These are phyloP conservation scores for Metschnikowia kunwiensis DNA, from an alignment of 805 yeast genomes.

Conservation along the genomic window DNA sequence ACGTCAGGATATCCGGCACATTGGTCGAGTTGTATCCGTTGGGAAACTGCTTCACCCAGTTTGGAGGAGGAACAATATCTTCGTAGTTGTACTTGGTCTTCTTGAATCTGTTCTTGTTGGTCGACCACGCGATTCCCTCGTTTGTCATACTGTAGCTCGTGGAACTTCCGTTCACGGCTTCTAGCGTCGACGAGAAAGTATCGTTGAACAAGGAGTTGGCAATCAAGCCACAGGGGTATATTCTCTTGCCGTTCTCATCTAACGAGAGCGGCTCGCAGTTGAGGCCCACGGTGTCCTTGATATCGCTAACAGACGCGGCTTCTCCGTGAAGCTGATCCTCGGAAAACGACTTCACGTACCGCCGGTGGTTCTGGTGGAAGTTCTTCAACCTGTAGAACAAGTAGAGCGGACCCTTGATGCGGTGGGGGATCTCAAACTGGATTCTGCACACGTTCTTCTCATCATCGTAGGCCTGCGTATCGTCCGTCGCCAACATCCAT, in stretches of 20 bases:
- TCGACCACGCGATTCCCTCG: conserved; percentile 41
- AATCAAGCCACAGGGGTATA: conserved; percentile 81
- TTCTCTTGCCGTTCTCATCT: conserved; percentile 44
- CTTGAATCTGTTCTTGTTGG: conserved; percentile 38
- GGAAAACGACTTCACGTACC: conserved; percentile 42
- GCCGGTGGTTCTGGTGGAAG: conserved; percentile 43
- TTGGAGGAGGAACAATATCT: conserved; percentile 45
- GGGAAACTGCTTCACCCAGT: conserved; percentile 43
- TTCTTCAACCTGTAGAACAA: conserved; percentile 40
- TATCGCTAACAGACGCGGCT: conserved; percentile 31
- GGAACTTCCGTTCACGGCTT: conserved; percentile 37
- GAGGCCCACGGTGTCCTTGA: conserved; percentile 43
- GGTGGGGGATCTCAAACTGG: conserved; percentile 37
- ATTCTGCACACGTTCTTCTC: conserved; percentile 46
- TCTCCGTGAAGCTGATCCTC: conserved; percentile 44
- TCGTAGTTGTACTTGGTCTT: conserved; percentile 38
- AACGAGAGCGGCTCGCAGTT: conserved; percentile 43
- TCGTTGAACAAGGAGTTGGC: conserved; percentile 81
- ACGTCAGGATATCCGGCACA: conserved; percentile 41
- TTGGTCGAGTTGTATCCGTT: conserved; percentile 42
- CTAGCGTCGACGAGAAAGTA: conserved; percentile 43
- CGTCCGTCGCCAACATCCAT: conserved; percentile 39
- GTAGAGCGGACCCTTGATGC: conserved; percentile 38
- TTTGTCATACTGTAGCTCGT: conserved; percentile 33
- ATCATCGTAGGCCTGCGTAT: conserved; percentile 46